Base-by-base conservation (phyloP, 2,329 filamentous ascomycete genomes). In the Venturiaceae sp. region DNA sequence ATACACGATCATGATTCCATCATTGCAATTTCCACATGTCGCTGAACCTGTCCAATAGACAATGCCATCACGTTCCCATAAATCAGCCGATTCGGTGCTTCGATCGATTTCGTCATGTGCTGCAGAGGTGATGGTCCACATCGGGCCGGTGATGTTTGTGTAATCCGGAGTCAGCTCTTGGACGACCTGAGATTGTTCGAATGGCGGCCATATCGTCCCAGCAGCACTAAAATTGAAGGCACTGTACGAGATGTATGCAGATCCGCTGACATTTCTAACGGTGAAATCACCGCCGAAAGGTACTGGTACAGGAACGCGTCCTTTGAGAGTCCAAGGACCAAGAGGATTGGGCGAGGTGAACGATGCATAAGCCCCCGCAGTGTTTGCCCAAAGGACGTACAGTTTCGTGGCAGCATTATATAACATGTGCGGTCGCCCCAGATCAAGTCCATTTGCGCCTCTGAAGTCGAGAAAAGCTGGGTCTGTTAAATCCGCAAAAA, bases 161-260 rank as follows among this genome's bases (percentile, higher is more conserved):
- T 56, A 56, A 13, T 56, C 54, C 1, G 33, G 7, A 5, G 54
- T 56, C 21, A 56, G 34, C 23, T 56, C 54, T 34, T 56, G 54
- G 13, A 56, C 33, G 21, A 56, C 16, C 37, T 56, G 54, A 39
- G 26, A 32, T 39, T 39, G 34, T 19, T 56, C 37, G 28, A 56
- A 56, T 3, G 54, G 54, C n/a, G 54, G 54, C 54, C 54, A 56
- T 9, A 56, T 56, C 11, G 37, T 56, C 28, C 54, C 54, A 14
- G 54, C 54, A 44, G 54, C 54, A 21, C 34, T 44, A 30, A 56
- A 56, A 28, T 56, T 56, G 36, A 56, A 56, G 19, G 54, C 34
- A 44, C 34, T 39, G 26, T 41, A 56, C 3, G 54, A 44, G 14
- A 56, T 39, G n/a, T 32, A 56, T 8, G 34, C 54, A 14, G 34